Evolutionary conservation across 257 asterid genomes (phyloP), one percentile per base, ranked within the genome.

Genomic region (Rubia yunnanensis): DNA sequence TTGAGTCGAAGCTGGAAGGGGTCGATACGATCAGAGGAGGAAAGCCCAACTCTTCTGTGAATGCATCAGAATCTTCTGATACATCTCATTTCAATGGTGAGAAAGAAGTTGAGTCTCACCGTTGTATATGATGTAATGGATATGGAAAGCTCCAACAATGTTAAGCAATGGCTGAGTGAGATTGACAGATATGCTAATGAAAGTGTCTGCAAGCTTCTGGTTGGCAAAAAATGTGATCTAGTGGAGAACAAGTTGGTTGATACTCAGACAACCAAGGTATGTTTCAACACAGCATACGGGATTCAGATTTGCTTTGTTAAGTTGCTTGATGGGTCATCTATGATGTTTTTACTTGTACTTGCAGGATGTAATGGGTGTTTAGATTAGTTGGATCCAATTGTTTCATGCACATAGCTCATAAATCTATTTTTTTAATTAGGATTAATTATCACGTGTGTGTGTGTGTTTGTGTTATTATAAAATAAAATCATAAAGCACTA

Each of bases 101-200:
- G 48, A 77, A 73, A 66, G 81, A 77, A 76, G 71, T 76, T 68
- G 84, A 79, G 80, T 71, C 76, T 72, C 81, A 73, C n/a, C n/a
- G n/a, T 92, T 70, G 96, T 92, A 67, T 92, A 92, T 61, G 98
- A 92, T 78, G 98, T 92, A 34, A 92, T 96, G 60, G 96, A 88
- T 70, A 86, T 84, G 95, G 98, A 92, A 84, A 92, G 98, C 86
- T 92, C 86, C 92, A 86, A 88, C 88, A 88, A 92, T 78, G 96
- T 92, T 52, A 92, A 92, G 80, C 98, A 92, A 73, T 92, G 98
- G 98, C 83, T 92, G 46, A 92, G 77, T 81, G 98, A 92, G 86
- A 88, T 88, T 39, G 95, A 92, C 77, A 85, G 95, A 82, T 92
- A 92, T 63, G 96, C 98, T 56, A 92, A 87, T 76, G 96, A 92